A percentile compares a stretch with the other conserved stretches of the same genome.
Evolutionary conservation across 1,284 basidiomycete genomes (phyloP).

Genomic region (Papiliotrema fonsecae): DNA sequence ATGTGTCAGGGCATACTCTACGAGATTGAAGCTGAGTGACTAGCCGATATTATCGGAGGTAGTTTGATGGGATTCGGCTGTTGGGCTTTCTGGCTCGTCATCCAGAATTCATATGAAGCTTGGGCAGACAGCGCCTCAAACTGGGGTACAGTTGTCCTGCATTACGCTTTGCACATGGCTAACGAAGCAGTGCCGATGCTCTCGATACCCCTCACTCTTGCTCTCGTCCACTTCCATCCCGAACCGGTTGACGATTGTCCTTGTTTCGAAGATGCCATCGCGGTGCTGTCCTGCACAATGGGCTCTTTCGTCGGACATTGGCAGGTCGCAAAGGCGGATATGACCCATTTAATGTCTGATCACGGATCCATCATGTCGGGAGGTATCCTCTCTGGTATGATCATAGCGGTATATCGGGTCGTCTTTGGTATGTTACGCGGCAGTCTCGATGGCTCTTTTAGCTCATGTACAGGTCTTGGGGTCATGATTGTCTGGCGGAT

Average conservation of each 20-base stretch:
- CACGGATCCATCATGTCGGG: constrained; percentile 4
- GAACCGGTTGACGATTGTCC: constrained; percentile 94
- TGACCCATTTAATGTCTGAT: neutral
- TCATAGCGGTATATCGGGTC: constrained; percentile 59
- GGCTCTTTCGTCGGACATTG: constrained; percentile 71
- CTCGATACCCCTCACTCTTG: constrained; percentile 60
- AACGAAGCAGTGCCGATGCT: constrained; percentile 59
- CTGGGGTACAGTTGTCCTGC: constrained; percentile 48
- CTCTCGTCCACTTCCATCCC: constrained; percentile 81
- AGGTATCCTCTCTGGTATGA: constrained; percentile 2
- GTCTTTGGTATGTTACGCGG: constrained; percentile 51
- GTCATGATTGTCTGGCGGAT: constrained; percentile 79
- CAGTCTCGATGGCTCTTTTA: neutral
- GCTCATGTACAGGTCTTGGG: constrained; percentile 19
- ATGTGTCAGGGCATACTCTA: too few species aligned
- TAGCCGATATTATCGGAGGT: constrained; percentile 67
- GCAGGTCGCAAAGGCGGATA: constrained; percentile 40
- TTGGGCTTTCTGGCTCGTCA: constrained; percentile 57
- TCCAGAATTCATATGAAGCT: constrained; percentile 37
- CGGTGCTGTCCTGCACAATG: constrained; percentile 76
- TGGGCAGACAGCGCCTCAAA: constrained; percentile 56
- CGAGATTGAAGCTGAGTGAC: too few species aligned
- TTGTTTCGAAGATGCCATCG: constrained; percentile 96
- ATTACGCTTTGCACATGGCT: neutral
- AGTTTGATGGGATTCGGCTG: constrained; percentile 61